Base-by-base conservation (phyloP, 345 rosid genomes). In the Pugionium dolabratum region DNA sequence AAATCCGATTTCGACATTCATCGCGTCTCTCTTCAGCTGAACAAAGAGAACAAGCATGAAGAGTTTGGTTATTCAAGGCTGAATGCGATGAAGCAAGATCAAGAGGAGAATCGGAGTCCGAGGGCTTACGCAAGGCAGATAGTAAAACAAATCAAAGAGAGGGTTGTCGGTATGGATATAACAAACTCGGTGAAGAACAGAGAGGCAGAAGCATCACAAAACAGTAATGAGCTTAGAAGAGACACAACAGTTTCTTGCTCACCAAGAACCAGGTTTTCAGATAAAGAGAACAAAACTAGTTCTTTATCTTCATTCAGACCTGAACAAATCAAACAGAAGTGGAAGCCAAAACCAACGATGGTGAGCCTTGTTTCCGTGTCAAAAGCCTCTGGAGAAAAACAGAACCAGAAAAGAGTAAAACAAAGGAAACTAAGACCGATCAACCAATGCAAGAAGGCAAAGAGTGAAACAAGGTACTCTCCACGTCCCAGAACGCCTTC, bases 11-110 rank as follows among this genome's bases (percentile, higher is more conserved):
- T 83, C 27, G 90, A 83, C 49, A 62, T 62, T 41, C 79, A 80
- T 54, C 94, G 81, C 49, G 82, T 86, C 27, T 89, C 98, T 1
- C 90, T 93, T 63, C 96, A 88, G 61, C 81, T 83, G 48, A 83
- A 79, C 88, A 90, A 80, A 61, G 59, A 65, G 4, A 66, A 40
- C 5, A 79, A 83, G 36, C 80, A 84, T 4, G 28, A 72, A 47
- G 79, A 79, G 36, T 36, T 53, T 59, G 18, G 51, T 7, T 37
- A 48, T 60, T 51, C 72, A n/a, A 80, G 70, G 66, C 71, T 79
- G 62, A 84, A 35, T 33, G 79, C 76, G 42, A 50, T 67, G 37
- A 88, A 76, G 41, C 68, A 33, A 59, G 57, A 71, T 9, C 80
- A 75, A 43, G 87, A 84, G 5, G 90, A 83, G 67, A 76, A 54